A percentile compares a stretch with the other conserved stretches of the same genome.
These are phyloP conservation scores for Carex littledalei DNA, from an alignment of 176 grass and related monocot genomes.

Conservation along the genomic window DNA sequence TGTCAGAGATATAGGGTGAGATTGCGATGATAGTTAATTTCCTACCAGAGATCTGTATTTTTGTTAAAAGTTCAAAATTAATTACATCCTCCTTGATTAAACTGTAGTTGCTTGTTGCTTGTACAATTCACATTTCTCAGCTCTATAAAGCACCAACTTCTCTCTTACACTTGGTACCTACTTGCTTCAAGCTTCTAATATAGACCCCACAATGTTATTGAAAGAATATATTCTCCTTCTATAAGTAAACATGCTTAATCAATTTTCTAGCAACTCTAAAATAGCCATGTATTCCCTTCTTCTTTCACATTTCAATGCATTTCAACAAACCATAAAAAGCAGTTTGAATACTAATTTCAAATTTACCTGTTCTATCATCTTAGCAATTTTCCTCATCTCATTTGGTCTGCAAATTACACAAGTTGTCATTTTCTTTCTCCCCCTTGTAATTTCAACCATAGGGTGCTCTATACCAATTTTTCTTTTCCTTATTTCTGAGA, in stretches of 20 bases:
- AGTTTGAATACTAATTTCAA: not conserved
- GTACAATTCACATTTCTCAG: not conserved
- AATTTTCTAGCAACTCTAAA: constrained; percentile 9
- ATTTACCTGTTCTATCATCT: not conserved
- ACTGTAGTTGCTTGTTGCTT: not conserved
- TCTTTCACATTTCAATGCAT: not conserved
- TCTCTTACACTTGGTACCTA: constrained; percentile 14
- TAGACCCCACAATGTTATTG: constrained; percentile 16
- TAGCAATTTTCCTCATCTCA: not conserved
- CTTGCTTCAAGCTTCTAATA: not conserved
- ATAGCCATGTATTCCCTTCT: not conserved
- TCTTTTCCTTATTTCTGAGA: not conserved
- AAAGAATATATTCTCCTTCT: constrained; percentile 25
- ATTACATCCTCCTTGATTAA: not conserved
- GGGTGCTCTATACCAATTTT: constrained; percentile 6
- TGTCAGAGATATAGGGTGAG: not conserved
- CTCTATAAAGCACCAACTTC: constrained; percentile 2
- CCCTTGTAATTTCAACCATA: not conserved
- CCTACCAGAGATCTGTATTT: not conserved
- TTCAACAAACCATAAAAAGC: not conserved
- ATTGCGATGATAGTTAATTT: not conserved
- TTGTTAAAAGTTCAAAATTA: not conserved
- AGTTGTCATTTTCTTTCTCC: constrained; percentile 14
- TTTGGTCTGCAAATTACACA: not conserved
- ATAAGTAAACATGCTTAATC: not conserved